Base-by-base conservation (phyloP, 2,329 filamentous ascomycete genomes). In the Diaporthe nobilis region DNA sequence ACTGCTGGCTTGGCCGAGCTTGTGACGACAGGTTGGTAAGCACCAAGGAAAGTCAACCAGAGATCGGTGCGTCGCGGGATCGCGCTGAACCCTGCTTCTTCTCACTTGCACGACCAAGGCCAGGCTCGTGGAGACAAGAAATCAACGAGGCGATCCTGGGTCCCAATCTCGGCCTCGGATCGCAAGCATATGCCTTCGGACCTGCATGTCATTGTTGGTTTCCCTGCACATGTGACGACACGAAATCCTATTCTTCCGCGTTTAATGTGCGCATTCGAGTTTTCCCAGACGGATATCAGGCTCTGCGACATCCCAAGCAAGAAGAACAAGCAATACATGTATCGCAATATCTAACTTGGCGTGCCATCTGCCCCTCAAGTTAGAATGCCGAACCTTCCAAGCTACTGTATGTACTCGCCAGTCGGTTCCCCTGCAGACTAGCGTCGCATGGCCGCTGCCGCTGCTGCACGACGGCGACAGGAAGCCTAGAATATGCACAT, bases 1-100 rank as follows among this genome's bases (percentile, higher is more conserved):
- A 70, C 65, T 70, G 65, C 34, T 70, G 65, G 65, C 65, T 70
- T 70, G 65, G 65, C 65, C 65, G 15, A 55, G 65, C 65, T 55
- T 70, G 65, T 55, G 65, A 70, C 49, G 34, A 55, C 65, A 70
- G 31, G 44, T 49, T 68, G 63, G 44, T 68, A 68, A 37, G 63
- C 63, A 68, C 47, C 63, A 39, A 53, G 31, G 1, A 67, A 51
- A 39, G 47, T 68, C 39, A 28, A 53, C 13, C 22, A 53, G 12
- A 51, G n/a, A 55, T 70, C n/a, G 34, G 49, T n/a, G 49, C 63
- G 31, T 53, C 28, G 22, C 31, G 63, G 65, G 39, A 28, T 68
- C 15, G 12, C 20, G 39, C n/a, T 53, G 47, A 51, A 37, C 65
- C 65, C 31, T 68, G 65, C 17, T 10, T 31, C 47, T 28, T 34